A percentile compares a stretch with the other conserved stretches of the same genome.
These are phyloP conservation scores for Sphaerosporella brunnea DNA, from an alignment of 495 filamentous ascomycete genomes.

Conservation along the genomic window DNA sequence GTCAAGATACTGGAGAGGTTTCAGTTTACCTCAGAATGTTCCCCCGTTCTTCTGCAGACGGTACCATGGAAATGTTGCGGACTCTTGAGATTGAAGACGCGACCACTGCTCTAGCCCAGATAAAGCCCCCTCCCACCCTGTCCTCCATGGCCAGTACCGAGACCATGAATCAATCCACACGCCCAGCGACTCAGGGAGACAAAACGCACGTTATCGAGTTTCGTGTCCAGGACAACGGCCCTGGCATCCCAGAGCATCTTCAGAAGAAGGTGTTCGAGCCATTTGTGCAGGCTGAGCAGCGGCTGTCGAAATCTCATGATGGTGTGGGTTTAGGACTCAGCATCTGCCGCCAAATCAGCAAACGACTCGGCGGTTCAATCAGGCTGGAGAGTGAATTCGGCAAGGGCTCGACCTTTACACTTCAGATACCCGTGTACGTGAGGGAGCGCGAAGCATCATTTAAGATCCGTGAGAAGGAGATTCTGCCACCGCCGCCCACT, in stretches of 20 bases:
- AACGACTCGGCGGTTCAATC: slow-evolving; percentile 64
- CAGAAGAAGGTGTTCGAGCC: slow-evolving; percentile 79
- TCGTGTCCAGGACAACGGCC: slow-evolving; percentile 75
- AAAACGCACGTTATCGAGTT: slow-evolving; percentile 58
- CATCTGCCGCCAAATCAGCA: slow-evolving; percentile 73
- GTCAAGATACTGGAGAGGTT: slow-evolving; percentile 49
- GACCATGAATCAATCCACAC: too few relatives aligned
- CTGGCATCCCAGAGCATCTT: slow-evolving; percentile 63
- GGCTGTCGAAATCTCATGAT: slow-evolving; percentile 74
- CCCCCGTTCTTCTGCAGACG: not conserved
- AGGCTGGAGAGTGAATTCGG: slow-evolving; percentile 42
- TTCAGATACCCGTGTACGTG: slow-evolving; percentile 64
- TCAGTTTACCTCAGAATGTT: slow-evolving; percentile 51
- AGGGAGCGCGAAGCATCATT: slow-evolving; percentile 7
- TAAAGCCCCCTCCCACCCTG: too few relatives aligned
- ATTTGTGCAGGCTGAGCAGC: slow-evolving; percentile 80
- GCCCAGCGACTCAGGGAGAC: slow-evolving; percentile 27
- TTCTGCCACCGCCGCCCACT: not conserved
- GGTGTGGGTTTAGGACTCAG: slow-evolving; percentile 81
- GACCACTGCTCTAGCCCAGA: too few relatives aligned
- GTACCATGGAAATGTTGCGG: not conserved
- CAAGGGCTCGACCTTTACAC: slow-evolving; percentile 66
- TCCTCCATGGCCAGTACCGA: too few relatives aligned
- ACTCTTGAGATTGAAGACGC: too few relatives aligned
- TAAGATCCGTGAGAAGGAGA: not conserved